These are phyloP conservation scores for Hygrophorus russula DNA, from an alignment of 768 basidiomycete species.

Conservation along the genomic window DNA sequence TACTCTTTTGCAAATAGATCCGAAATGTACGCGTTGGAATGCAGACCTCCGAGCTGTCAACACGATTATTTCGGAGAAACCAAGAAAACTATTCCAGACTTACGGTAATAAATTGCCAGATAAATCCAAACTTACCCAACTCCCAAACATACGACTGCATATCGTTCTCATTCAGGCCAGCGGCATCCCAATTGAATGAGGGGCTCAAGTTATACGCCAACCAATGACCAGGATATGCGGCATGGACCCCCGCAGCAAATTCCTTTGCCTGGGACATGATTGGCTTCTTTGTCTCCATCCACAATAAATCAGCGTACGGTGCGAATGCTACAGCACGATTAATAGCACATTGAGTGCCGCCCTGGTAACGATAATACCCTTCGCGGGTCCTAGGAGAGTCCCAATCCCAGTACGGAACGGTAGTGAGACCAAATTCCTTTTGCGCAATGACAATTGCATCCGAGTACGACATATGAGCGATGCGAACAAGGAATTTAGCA, in stretches of 20 bases:
- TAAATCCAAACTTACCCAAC: slow-evolving; percentile 89
- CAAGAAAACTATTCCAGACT: slow-evolving; percentile 17
- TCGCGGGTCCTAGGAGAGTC: slow-evolving; percentile 89
- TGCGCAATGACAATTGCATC: slow-evolving; percentile 68
- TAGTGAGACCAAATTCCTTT: slow-evolving; percentile 63
- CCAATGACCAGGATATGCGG: slow-evolving; percentile 82
- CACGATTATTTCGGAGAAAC: background rate
- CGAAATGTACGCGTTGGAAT: slow-evolving; percentile 95
- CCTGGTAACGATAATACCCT: slow-evolving; percentile 95
- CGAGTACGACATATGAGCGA: slow-evolving; percentile 58
- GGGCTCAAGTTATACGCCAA: slow-evolving; percentile 93
- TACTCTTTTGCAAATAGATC: slow-evolving; percentile 85
- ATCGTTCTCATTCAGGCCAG: slow-evolving; percentile 74
- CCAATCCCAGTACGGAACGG: slow-evolving; percentile 88
- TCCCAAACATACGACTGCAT: slow-evolving; percentile 90
- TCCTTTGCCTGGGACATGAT: slow-evolving; percentile 86
- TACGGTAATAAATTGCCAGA: slow-evolving; percentile 99
- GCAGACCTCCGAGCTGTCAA: slow-evolving; percentile 81
- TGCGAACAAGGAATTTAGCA: slow-evolving; percentile 49
- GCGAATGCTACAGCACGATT: slow-evolving; percentile 89
- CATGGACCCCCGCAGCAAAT: slow-evolving; percentile 83
- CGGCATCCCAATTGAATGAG: slow-evolving; percentile 91
- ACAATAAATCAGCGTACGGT: slow-evolving; percentile 84
- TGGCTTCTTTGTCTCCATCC: slow-evolving; percentile 97
- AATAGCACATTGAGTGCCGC: slow-evolving; percentile 90